A percentile compares a stretch with the other conserved stretches of the same genome.
Evolutionary conservation across 2,329 filamentous ascomycete species (phyloP).

Genomic region (Chaetomium olivaceum): DNA sequence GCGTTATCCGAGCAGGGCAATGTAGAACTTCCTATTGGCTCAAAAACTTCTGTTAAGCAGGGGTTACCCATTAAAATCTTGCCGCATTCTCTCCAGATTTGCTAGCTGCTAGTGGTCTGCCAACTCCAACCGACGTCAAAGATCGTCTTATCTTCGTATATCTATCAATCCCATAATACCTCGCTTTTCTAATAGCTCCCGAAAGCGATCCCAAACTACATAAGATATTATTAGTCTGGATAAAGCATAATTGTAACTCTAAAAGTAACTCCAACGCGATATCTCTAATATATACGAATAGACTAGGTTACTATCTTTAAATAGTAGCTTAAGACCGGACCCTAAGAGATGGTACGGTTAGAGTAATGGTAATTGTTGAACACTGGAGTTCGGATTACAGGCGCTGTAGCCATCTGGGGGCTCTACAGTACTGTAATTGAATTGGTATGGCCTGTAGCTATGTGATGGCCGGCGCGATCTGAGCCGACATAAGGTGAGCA

Average conservation of each 20-base stretch:
- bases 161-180: not conserved
- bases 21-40: too few species aligned
- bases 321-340: not conserved
- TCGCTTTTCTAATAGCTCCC: not conserved
- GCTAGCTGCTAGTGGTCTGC: not conserved
- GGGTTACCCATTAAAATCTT: not conserved
- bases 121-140: constrained; percentile 1
- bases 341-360: not conserved
- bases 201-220: not conserved
- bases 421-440: too few species aligned
- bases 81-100: not conserved
- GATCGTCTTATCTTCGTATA: not conserved
- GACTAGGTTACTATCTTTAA: not conserved
- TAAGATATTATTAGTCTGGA: not conserved
- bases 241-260: not conserved
- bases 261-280: not conserved
- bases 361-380: not conserved
- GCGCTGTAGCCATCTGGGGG: too few species aligned
- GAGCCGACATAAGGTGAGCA: too few species aligned
- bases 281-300: not conserved
- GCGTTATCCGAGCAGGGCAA: too few species aligned
- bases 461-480: too few species aligned
- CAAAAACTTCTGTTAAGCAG: too few species aligned
- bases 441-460: too few species aligned
- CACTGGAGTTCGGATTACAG: too few species aligned